These are phyloP conservation scores for Bipolaris zeicola DNA, from an alignment of 2,329 filamentous ascomycete genomes.

Conservation along the genomic window DNA sequence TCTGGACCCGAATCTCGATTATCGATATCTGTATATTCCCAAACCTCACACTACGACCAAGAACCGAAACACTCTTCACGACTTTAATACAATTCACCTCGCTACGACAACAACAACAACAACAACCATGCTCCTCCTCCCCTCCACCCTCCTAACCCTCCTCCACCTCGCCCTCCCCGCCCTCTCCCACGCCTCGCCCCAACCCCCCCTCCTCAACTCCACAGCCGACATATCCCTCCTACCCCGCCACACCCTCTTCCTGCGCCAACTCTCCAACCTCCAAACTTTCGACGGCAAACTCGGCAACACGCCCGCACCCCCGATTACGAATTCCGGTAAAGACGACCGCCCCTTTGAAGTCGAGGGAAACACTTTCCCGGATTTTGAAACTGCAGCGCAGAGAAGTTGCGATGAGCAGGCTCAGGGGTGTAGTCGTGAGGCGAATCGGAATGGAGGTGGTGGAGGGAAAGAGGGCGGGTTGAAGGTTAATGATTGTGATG, in stretches of 20 bases:
- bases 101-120: too few species aligned
- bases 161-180: conserved; percentile 30
- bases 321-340: conserved; percentile 57
- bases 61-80: not conserved
- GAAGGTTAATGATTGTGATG: conserved; percentile 28
- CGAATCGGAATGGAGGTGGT: conserved; percentile 38
- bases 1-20: not conserved
- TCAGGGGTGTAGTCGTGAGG: conserved; percentile 58
- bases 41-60: not conserved
- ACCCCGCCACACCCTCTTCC: conserved; percentile 42
- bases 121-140: conserved; percentile 30
- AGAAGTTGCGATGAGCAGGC: conserved; percentile 68
- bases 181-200: conserved; percentile 29
- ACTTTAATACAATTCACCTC: not conserved
- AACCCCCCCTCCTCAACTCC: conserved; percentile 28
- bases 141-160: conserved; percentile 28
- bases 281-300: conserved; percentile 54
- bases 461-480: conserved; percentile 13
- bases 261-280: conserved; percentile 39
- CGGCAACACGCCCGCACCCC: conserved; percentile 59
- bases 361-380: conserved; percentile 56
- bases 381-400: conserved; percentile 61
- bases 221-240: conserved; percentile 34
- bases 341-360: conserved; percentile 51
- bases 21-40: not conserved